Percentiles rank a stretch among this genome's conserved stretches.
Evolutionary conservation across 2,329 filamentous ascomycete species (phyloP).

Genomic region (Monosporascus sp.): DNA sequence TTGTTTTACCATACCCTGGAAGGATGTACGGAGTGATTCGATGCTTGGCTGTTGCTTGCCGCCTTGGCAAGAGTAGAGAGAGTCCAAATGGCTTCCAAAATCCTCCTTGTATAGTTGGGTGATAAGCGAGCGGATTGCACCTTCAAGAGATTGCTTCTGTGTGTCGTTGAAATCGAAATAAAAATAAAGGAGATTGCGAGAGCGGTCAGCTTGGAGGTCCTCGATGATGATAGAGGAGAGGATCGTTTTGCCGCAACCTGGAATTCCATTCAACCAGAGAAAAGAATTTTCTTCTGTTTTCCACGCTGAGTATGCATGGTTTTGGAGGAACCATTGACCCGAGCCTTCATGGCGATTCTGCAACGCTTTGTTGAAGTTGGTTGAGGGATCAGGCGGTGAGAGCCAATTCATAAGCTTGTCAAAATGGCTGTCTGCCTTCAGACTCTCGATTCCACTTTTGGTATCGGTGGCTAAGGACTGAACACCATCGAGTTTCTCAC

Average conservation of each 20-base stretch:
- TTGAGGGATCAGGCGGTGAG: slow-evolving; percentile 29
- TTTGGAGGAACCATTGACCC: slow-evolving; percentile 29
- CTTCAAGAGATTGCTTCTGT: slow-evolving; percentile 27
- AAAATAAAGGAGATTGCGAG: slow-evolving; percentile 19
- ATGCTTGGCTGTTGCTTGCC: slow-evolving; percentile 18
- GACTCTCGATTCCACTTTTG: background rate
- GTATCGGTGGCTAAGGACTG: no score
- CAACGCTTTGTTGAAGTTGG: slow-evolving; percentile 26
- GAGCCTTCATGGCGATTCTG: slow-evolving; percentile 25
- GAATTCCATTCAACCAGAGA: slow-evolving; percentile 32
- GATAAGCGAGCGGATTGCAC: slow-evolving; percentile 31
- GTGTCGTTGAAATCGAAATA: slow-evolving; percentile 34
- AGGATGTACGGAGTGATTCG: slow-evolving; percentile 16
- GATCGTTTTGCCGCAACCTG: slow-evolving; percentile 36
- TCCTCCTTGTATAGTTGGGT: slow-evolving; percentile 23
- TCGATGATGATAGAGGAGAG: slow-evolving; percentile 30
- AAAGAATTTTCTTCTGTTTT: slow-evolving; percentile 19
- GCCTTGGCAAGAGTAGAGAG: slow-evolving; percentile 16
- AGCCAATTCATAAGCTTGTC: slow-evolving; percentile 25
- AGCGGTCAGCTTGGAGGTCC: slow-evolving; percentile 8
- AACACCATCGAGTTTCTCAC: no score
- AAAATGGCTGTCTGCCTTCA: slow-evolving; percentile 1
- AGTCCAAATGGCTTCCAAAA: slow-evolving; percentile 14
- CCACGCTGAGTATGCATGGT: slow-evolving; percentile 23
- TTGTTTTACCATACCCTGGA: slow-evolving; percentile 14